Evolutionary conservation across 345 rosid genomes (phyloP), one percentile per base, ranked within the genome.

Genomic region (Hibiscus trionum): DNA sequence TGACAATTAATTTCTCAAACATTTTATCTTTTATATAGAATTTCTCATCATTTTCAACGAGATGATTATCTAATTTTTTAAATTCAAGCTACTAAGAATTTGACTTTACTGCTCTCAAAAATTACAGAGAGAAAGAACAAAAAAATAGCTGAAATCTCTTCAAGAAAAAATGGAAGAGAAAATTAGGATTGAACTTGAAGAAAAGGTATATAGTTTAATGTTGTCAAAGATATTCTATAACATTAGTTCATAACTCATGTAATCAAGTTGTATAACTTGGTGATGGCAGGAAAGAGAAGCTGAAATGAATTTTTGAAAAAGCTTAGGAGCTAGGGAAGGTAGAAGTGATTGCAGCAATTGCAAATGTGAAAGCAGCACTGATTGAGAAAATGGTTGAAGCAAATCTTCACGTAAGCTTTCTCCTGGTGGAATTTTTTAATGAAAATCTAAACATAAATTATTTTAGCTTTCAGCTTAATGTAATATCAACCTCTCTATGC

Each of bases 361-460:
- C 88, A 42, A 82, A 72, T 72, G 99, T 91, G 86, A 96, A 93
- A 87, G 93, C 91, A 64, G 80, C 90, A 65, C 94, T 82, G 66
- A 85, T 91, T 73, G 91, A 96, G 72, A 93, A 85, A 81, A 86
- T 91, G 84, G 90, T 90, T 15, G 98, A 96, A 70, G 98, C 93
- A 66, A 82, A 96, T 87, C 93, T 96, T 71, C 80, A 93, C 81
- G 99, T 96, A 86, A 83, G 88, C 75, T 72, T 21, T 58, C 12
- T 77, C 44, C n/a, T 42, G 69, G 9, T 49, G 27, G 70, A 57
- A 24, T 19, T 21, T 71, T 27, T 7, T n/a, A 15, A 27, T 27
- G 26, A 15, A 49, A 67, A 49, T 12, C 1, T 4, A 7, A 21
- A 44, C 2, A 14, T 24, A 55, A 12, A 46, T 65, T 10, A 27